A percentile compares a stretch with the other conserved stretches of the same genome.
phyloP scores from a whole-genome alignment of 768 basidiomycete genomes.

The Boletus rubescentipes region DNA sequence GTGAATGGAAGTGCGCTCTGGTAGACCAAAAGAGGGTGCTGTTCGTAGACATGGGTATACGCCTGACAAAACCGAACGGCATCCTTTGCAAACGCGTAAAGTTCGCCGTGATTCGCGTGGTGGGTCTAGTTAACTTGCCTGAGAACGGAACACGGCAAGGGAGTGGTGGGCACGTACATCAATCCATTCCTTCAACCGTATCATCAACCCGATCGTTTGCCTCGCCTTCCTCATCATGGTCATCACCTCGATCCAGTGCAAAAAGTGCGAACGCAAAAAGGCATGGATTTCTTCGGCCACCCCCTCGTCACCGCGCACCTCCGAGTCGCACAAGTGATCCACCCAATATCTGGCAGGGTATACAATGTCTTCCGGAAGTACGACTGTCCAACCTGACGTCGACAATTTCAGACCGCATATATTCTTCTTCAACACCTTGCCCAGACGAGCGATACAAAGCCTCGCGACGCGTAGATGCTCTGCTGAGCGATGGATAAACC shows the following conservation, averaged over 20 bases:
- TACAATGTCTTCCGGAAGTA: constrained; percentile 25
- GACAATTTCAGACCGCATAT: constrained; percentile 24
- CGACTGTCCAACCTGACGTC: constrained; percentile 10
- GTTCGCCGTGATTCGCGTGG: constrained; percentile 11
- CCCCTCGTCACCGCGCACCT: not conserved
- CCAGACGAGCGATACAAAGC: constrained; percentile 24
- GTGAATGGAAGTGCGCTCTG: constrained; percentile 32
- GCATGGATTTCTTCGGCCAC: constrained; percentile 14
- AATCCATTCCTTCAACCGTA: constrained; percentile 28
- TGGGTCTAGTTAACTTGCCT: constrained; percentile 12
- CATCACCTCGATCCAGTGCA: constrained; percentile 37
- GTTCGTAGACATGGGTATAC: constrained; percentile 30
- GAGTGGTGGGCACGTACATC: constrained; percentile 13
- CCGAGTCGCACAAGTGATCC: constrained; percentile 27
- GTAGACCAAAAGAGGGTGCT: constrained; percentile 34
- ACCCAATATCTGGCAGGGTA: constrained; percentile 31
- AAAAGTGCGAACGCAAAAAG: constrained; percentile 27
- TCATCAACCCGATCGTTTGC: constrained; percentile 30
- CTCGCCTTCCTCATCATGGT: constrained; percentile 30
- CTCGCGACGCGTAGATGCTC: constrained; percentile 24
- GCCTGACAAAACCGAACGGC: constrained; percentile 34
- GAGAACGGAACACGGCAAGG: not conserved
- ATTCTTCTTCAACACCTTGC: constrained; percentile 24
- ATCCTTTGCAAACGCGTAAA: constrained; percentile 24
- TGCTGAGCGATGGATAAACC: constrained; percentile 28